Evolutionary conservation across 23 red algal genomes (phyloP), one percentile per base, ranked within the genome.

Genomic region (Cyanidium caldarium): DNA sequence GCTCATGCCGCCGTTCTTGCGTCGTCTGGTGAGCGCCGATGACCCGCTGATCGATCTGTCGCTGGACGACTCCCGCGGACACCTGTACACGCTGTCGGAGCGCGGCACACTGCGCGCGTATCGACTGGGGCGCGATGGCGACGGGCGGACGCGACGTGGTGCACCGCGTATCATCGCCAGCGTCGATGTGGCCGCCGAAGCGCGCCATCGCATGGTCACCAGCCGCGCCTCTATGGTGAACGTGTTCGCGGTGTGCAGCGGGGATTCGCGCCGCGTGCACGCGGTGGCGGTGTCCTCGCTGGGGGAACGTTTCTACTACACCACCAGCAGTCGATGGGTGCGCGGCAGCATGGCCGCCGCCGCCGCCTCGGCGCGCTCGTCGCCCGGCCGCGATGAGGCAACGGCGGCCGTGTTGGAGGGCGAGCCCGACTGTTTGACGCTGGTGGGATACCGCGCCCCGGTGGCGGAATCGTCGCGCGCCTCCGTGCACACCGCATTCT

Each of bases 81-180:
- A 67, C 0, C 76, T 93, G 65, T 93, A 83, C 57, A 79, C 87
- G 12, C 78, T 93, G 29, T 82, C 77, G 39, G 72, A 83, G 33
- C 51, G 35, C 21, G 87, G 87, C 25, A 28, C 67, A 2, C 37
- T 93, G 34, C 34, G 44, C 40, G 76, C 81, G 35, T 93, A 93
- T 69, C 51, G 51, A 28, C 51, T 61, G 13, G 51, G 31, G 51
- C 51, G 51, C 13, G 7, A 16, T 12, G 5, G 51, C 21, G 5
- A 5, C 23, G 23, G 31, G 13, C 7, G 51, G n/a, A 25, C 7
- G n/a, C 5, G n/a, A 28, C 25, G 7, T 10, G 23, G 21, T 45
- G 44, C 40, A 41, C 40, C 76, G 40, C 73, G 58, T 58, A 69
- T 70, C 41, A 51, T 80, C 34, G 40, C 46, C 2, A 56, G 44